Evolutionary conservation across 1,284 basidiomycete genomes (phyloP).

Genomic region (Hortiboletus rubellus): DNA sequence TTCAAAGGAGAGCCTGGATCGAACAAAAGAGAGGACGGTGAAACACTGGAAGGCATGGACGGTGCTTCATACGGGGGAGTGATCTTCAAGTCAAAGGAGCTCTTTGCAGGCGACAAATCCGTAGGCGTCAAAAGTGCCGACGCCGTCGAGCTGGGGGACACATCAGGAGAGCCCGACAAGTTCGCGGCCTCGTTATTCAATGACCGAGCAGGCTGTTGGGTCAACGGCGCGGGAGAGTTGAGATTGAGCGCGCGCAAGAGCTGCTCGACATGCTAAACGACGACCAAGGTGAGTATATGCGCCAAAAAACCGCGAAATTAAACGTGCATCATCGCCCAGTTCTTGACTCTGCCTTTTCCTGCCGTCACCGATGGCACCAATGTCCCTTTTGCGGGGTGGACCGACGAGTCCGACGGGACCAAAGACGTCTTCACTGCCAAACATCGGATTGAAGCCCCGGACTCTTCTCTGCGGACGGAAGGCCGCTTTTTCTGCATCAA

Average conservation of each 20-base stretch:
- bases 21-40: conserved; percentile 41
- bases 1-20: conserved; percentile 44
- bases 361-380: conserved; percentile 76
- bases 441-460: conserved; percentile 26
- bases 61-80: conserved; percentile 51
- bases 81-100: conserved; percentile 55
- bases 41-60: conserved; percentile 33
- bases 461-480: conserved; percentile 25
- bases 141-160: conserved; percentile 65
- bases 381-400: conserved; percentile 44
- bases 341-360: conserved; percentile 60
- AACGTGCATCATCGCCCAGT: conserved; percentile 54
- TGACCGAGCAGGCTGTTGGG: conserved; percentile 41
- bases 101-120: conserved; percentile 62
- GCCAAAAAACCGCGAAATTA: conserved; percentile 15
- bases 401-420: conserved; percentile 56
- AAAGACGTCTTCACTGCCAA: conserved; percentile 60
- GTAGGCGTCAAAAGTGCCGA: conserved; percentile 67
- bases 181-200: conserved; percentile 45
- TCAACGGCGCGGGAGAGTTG: conserved; percentile 62
- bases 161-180: conserved; percentile 55
- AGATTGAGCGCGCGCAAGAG: conserved; percentile 72
- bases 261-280: conserved; percentile 67
- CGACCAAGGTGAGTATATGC: conserved; percentile 34
- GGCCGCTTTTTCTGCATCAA: conserved; percentile 43